phyloP scores from a whole-genome alignment of 2,329 filamentous ascomycete species.

The Lachnellula occidentalis region DNA sequence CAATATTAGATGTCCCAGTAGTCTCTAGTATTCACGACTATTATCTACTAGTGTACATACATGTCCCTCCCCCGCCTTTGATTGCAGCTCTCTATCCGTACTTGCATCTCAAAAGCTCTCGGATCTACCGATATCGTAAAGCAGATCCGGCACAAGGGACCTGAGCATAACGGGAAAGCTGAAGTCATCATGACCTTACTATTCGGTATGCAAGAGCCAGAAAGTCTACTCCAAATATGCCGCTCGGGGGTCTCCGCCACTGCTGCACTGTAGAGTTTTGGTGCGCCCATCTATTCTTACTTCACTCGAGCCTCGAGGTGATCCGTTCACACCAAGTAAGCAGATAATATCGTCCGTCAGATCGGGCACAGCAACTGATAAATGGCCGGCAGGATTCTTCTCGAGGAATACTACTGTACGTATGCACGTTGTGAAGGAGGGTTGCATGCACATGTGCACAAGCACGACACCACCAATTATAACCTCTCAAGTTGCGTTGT shows the following conservation, averaged over 20 bases:
- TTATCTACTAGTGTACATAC: too few relatives aligned
- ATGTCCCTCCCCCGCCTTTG: too few relatives aligned
- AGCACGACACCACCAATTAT: not conserved
- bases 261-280: not conserved
- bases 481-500: not conserved
- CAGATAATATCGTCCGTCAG: not conserved
- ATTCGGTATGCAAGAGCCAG: too few relatives aligned
- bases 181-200: too few relatives aligned
- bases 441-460: not conserved
- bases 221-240: not conserved
- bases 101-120: too few relatives aligned
- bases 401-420: not conserved
- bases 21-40: too few relatives aligned
- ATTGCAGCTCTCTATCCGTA: too few relatives aligned
- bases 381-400: not conserved
- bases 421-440: not conserved
- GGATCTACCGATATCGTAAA: too few relatives aligned
- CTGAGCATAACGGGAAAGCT: too few relatives aligned
- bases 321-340: not conserved
- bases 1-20: too few relatives aligned
- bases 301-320: not conserved
- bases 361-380: not conserved
- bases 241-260: not conserved
- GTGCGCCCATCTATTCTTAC: slow-evolving; percentile 1
- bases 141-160: too few relatives aligned